phyloP scores from a whole-genome alignment of 352 stramenopile genomes.

The Globisporangium nodosum region DNA sequence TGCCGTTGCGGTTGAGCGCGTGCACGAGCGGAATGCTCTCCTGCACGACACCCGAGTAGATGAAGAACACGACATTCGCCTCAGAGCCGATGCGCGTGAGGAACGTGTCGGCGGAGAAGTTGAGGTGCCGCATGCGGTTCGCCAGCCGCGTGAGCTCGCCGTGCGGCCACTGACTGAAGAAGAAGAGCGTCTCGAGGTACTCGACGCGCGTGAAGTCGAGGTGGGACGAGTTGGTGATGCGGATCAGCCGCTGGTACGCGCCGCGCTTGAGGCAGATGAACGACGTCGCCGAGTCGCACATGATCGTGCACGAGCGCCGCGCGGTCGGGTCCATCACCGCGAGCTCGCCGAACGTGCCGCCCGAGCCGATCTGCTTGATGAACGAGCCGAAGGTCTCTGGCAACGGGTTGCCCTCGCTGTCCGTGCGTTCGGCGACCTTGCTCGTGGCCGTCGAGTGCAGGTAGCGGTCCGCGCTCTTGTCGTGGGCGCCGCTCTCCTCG shows the following conservation, averaged over 20 bases:
- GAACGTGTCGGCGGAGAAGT: slow-evolving; percentile 61
- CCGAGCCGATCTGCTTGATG: slow-evolving; percentile 70
- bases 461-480: slow-evolving; percentile 16
- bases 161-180: slow-evolving; percentile 75
- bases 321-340: slow-evolving; percentile 77
- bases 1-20: slow-evolving; percentile 58
- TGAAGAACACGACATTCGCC: slow-evolving; percentile 71
- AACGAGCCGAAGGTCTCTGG: slow-evolving; percentile 54
- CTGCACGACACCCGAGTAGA: slow-evolving; percentile 73
- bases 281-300: slow-evolving; percentile 62
- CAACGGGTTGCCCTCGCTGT: slow-evolving; percentile 18
- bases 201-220: slow-evolving; percentile 81
- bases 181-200: slow-evolving; percentile 76
- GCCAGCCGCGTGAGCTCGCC: slow-evolving; percentile 65
- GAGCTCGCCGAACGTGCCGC: slow-evolving; percentile 75
- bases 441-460: slow-evolving; percentile 5
- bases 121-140: slow-evolving; percentile 55
- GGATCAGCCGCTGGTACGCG: slow-evolving; percentile 78
- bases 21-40: slow-evolving; percentile 70
- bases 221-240: slow-evolving; percentile 73
- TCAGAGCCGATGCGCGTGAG: slow-evolving; percentile 66
- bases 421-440: not conserved
- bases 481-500: slow-evolving; percentile 11
- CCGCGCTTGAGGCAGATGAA: slow-evolving; percentile 83
- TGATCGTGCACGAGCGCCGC: slow-evolving; percentile 64